Base-by-base conservation (phyloP, 768 basidiomycete genomes). In the Naganishia vaughanmartiniae region DNA sequence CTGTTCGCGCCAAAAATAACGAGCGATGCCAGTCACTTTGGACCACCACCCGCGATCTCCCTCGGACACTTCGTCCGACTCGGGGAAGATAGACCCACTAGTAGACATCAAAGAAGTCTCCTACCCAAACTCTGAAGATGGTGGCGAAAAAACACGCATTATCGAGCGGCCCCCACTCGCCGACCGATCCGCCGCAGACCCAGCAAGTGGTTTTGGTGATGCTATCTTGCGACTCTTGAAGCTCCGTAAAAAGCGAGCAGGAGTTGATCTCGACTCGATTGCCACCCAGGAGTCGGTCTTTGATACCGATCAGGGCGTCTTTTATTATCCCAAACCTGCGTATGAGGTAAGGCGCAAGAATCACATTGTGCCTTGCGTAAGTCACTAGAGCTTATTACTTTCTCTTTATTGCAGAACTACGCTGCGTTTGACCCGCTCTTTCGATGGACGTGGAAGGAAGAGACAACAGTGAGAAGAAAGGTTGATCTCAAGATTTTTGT, bases 381-480 rank as follows among this genome's bases (percentile, higher is more conserved):
- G 36, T 39, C 12, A 1, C 0, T 10, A 45, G 19, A 1, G 39
- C 24, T 31, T 15, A 26, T 24, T 2, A 42, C 60, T 30, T 14
- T 28, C 24, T 63, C 60, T 63, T 14, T 45, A 26, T 58, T 39
- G 2, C 21, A 63, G 60, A 88, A 88, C 74, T 74, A 84, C 7
- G 87, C 87, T 73, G 84, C 88, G 1, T 89, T 90, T 74, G 87
- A 90, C 75, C 86, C 87, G 1, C 63, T 78, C 19, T 88, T 88
- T 24, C 84, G 88, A 10, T 90, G 89, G 89, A 89, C 89, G 11
- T 88, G 86, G 85, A 76, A 87, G 48, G 88, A 90, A 78, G 89
- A 90, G 79, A 83, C 83, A 78, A 85, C 86, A 67, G 66, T 83
- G 53, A 24, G 60, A 2, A 84, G 88, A 58, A 88, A 86, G 75